Base-by-base conservation (phyloP, 441 rosid genomes). In the Eruca vesicaria region DNA sequence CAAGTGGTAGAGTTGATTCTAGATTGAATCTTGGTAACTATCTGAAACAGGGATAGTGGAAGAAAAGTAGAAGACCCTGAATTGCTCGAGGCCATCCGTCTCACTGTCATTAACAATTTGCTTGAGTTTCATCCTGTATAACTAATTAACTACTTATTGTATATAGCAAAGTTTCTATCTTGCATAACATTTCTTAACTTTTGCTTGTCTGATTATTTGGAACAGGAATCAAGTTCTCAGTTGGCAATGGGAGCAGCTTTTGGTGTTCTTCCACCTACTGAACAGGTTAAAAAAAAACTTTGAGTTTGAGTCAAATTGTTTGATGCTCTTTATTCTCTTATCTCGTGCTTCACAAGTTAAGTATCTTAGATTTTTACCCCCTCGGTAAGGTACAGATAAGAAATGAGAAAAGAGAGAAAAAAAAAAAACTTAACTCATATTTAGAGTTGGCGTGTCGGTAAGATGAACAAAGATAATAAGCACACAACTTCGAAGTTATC, bases 31-130 rank as follows among this genome's bases (percentile, higher is more conserved):
- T 31, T 15, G 19, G 28, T 41, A 4, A 15, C 6, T 41, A 26
- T 65, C 7, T 84, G 70, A 63, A 83, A 86, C 86, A 95, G 99
- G 71, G 85, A 78, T 79, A 91, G 90, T 57, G 99, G 99, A 63
- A 84, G 98, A 84, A 95, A 95, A 85, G 89, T 95, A 62, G 96
- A 91, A 20, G 99, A 93, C 67, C 95, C 97, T 10, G 99, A 95
- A 80, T 78, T 93, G 83, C 99, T 95, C 9, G 99, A 95, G 81
- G 95, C 98, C 48, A 95, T 95, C 63, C 98, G 99, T 63, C 87
- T 93, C 87, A 95, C 99, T 19, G 85, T 93, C 70, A 95, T 95
- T 26, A 93, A 89, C 86, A 95, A 95, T 85, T 55, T 95, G 69
- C 87, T 95, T 20, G 78, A 95, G 84, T 95, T 87, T 82, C 99